Base-by-base conservation (phyloP, 257 asterid species). In the Cinchona pubescens region DNA sequence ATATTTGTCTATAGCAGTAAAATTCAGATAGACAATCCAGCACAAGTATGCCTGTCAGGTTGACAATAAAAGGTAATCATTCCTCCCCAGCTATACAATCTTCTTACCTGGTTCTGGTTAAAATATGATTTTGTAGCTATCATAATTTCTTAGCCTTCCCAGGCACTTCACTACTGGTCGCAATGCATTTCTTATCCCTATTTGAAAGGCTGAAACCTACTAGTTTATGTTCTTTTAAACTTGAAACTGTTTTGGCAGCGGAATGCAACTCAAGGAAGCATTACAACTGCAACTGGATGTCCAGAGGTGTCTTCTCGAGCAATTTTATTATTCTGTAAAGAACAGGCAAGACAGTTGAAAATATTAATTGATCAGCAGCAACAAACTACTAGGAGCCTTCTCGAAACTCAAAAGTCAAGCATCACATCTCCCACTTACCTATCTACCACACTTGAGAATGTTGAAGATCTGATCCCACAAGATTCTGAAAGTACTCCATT, bases 221-320 rank as follows among this genome's bases (percentile, higher is more conserved):
- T n/a, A n/a, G n/a, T n/a, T n/a, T n/a, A n/a, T n/a, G n/a, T n/a
- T n/a, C 7, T 46, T 51, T 49, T 35, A 67, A 76, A 73, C 53
- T 64, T n/a, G 14, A 27, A 51, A 6, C 29, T 45, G 11, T n/a
- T 76, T 66, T 76, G 67, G 81, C 90, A 91, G 96, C 51, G 90
- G 98, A 34, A 59, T 81, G 86, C 90, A 90, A 82, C 84, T 91
- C 59, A 91, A 82, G 80, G 97, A 91, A 84, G 94, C 97, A 70
- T 75, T 91, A 74, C 89, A 88, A 73, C 74, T 88, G 76, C 96
- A 91, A 19, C 79, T 91, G 48, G 96, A 93, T 56, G 97, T 91
- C 70, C 98, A 93, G 71, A 84, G 83, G 78, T 90, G 85, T 11
- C 98, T 93, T 61, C 97, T 91, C 23, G 98, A 93, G 83, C 98